Evolutionary conservation across 768 basidiomycete species (phyloP).

Genomic region (Leccinum variicolor): DNA sequence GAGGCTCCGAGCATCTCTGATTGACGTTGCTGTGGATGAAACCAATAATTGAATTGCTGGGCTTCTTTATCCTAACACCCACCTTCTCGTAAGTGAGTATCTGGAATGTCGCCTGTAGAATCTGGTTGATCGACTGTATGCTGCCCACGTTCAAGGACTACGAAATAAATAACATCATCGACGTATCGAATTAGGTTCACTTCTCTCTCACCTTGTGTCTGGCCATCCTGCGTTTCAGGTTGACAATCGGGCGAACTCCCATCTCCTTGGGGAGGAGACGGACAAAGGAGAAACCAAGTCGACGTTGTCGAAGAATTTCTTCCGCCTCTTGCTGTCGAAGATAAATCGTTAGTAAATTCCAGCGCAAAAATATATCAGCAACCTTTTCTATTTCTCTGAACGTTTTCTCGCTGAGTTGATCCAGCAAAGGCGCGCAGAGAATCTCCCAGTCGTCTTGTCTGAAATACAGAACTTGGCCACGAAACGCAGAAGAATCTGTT

Average conservation of each 20-base stretch:
- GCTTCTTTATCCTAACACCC: background rate
- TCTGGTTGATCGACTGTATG: constrained; percentile 79
- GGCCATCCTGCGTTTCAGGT: constrained; percentile 59
- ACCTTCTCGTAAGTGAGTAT: constrained; percentile 90
- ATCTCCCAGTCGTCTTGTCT: constrained; percentile 92
- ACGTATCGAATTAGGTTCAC: background rate
- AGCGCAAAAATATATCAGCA: background rate
- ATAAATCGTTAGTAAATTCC: background rate
- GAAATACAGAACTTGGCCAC: constrained; percentile 85
- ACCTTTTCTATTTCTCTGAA: constrained; percentile 74
- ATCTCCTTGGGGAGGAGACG: constrained; percentile 92
- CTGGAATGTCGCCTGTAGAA: constrained; percentile 79
- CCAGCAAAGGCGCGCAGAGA: constrained; percentile 78
- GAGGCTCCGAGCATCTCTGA: constrained; percentile 73
- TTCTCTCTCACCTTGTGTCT: constrained; percentile 27
- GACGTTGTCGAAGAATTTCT: constrained; percentile 66
- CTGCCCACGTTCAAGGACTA: constrained; percentile 31
- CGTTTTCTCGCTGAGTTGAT: constrained; percentile 64
- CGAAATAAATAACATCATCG: background rate
- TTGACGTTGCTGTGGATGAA: constrained; percentile 49
- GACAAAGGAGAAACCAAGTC: constrained; percentile 80
- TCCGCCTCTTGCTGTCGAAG: constrained; percentile 53
- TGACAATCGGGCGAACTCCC: constrained; percentile 93
- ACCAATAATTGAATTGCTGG: background rate
- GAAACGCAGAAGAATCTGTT: constrained; percentile 85